These are phyloP conservation scores for Halenospora varia DNA, from an alignment of 495 filamentous ascomycete genomes.

Conservation along the genomic window DNA sequence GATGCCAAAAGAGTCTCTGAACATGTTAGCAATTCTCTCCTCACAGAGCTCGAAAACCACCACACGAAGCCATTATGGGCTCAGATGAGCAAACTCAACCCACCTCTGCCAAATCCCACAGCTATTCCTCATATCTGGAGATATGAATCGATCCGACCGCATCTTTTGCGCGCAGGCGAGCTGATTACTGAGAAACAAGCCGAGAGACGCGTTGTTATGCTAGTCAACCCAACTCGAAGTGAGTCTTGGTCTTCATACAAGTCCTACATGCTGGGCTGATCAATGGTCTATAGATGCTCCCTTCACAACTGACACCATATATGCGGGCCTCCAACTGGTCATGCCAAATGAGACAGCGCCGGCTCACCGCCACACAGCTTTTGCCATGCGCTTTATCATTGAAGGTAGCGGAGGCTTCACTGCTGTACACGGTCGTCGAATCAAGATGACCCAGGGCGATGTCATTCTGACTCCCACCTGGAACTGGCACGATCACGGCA, in stretches of 20 bases:
- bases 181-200: slow-evolving; percentile 39
- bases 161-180: slow-evolving; percentile 37
- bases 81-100: slow-evolving; percentile 40
- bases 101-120: slow-evolving; percentile 39
- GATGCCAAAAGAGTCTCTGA: too few relatives aligned
- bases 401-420: slow-evolving; percentile 46
- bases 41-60: slow-evolving; percentile 9
- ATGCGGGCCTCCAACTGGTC: slow-evolving; percentile 46
- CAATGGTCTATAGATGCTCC: slow-evolving; percentile 36
- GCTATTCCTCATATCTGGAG: slow-evolving; percentile 36
- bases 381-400: slow-evolving; percentile 49
- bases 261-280: too few relatives aligned
- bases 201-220: slow-evolving; percentile 44
- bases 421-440: slow-evolving; percentile 40
- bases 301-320: slow-evolving; percentile 49
- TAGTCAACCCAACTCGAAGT: slow-evolving; percentile 43
- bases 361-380: slow-evolving; percentile 46
- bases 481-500: slow-evolving; percentile 49
- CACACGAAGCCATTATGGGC: slow-evolving; percentile 36
- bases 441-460: slow-evolving; percentile 43
- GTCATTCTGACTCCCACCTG: slow-evolving; percentile 48
- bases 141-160: slow-evolving; percentile 37
- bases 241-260: slow-evolving; percentile 19
- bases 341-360: slow-evolving; percentile 45
- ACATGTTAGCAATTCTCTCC: too few relatives aligned